phyloP scores from a whole-genome alignment of 148 eudicot genomes.

The Rhododendron griersonianum region DNA sequence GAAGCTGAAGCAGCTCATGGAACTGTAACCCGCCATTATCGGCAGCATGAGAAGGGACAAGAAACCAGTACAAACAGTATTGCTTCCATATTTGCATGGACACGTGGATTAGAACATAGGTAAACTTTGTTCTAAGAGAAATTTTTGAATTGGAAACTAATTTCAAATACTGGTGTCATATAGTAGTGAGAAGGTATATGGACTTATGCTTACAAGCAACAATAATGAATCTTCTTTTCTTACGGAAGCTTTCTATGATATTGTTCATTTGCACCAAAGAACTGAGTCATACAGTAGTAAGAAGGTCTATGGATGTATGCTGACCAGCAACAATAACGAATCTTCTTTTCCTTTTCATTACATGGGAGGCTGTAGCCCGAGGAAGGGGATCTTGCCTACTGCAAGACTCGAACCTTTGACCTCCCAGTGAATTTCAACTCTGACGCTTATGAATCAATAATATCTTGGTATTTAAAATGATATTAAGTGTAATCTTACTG shows the following conservation, averaged over 20 bases:
- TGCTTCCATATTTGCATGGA: slow-evolving; percentile 81
- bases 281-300: not conserved
- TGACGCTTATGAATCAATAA: not conserved
- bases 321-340: not conserved
- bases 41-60: slow-evolving; percentile 61
- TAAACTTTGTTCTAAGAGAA: slow-evolving; percentile 8
- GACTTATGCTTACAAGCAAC: not conserved
- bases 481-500: not conserved
- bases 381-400: not conserved
- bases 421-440: not conserved
- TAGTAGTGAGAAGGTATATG: not conserved
- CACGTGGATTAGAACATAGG: slow-evolving; percentile 73
- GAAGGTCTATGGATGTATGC: not conserved
- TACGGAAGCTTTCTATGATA: not conserved
- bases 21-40: slow-evolving; percentile 66
- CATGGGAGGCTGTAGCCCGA: not conserved
- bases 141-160: not conserved
- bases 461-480: not conserved
- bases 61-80: slow-evolving; percentile 81
- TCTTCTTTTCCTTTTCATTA: not conserved
- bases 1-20: slow-evolving; percentile 89
- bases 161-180: not conserved
- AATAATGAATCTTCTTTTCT: not conserved
- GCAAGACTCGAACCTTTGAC: not conserved
- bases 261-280: not conserved